Evolutionary conservation across 768 basidiomycete species (phyloP), one percentile per base, ranked within the genome.

Genomic region (Kwoniella mangroviensis): DNA sequence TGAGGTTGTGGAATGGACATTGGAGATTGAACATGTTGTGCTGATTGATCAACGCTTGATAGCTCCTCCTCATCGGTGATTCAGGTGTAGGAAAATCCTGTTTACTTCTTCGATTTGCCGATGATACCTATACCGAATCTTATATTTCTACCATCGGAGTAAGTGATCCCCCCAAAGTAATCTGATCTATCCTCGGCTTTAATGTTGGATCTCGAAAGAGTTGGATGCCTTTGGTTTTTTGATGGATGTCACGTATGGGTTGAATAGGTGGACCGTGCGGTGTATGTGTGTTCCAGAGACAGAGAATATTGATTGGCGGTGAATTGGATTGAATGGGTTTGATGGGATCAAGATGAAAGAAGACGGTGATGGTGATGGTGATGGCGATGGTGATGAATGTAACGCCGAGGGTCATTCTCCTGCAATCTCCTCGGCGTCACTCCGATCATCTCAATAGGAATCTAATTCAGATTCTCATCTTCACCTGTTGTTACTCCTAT

Each of bases 71-170:
- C 83, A 97, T 97, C 81, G 94, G 94, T 63, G 94, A 97, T 85
- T 97, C 94, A 77, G 94, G 94, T 92, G 95, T 97, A 75, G 94
- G 96, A 71, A 95, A 99, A 86, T 98, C 95, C 12, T 85, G 85
- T 79, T 74, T 85, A 15, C 77, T 85, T 41, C 81, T 85, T n/a
- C 81, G 82, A 72, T 99, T 99, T 88, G 97, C 94, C 82, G 97
- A 98, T 86, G 97, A 99, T 85, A 93, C 95, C 77, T 99, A 94
- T 92, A 98, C 96, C 45, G 94, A 95, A 69, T 94, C 92, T 59
- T 98, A 97, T 86, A 98, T 98, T 85, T 97, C 95, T 62, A 99
- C 97, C 68, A 99, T 99, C 84, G 97, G 96, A 69, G 95, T 98
- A 63, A 73, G 80, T 75, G 9, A 3, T 22, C 57, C 60, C 41